Base-by-base conservation (phyloP, 441 rosid genomes). In the Omphalea diandra region DNA sequence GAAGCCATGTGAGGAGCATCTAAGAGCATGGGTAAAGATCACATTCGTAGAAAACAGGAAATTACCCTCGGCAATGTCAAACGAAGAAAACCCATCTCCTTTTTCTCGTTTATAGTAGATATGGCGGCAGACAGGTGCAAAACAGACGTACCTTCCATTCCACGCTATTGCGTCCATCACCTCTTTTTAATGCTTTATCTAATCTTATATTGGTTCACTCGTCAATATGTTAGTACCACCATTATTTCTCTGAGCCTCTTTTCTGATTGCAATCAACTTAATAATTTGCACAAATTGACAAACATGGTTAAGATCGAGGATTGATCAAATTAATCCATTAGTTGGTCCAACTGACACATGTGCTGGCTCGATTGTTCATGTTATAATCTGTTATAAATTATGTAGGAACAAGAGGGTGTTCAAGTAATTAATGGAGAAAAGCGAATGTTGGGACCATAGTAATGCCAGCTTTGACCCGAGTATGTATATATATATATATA, bases 51-150 rank as follows among this genome's bases (percentile, higher is more conserved):
- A 18, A 53, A 53, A 59, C 15, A 36, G 8, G n/a, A 18, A 53
- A 59, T n/a, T n/a, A n/a, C n/a, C 15, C 52, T 32, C 15, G 43
- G 27, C 20, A 47, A 31, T n/a, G n/a, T n/a, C n/a, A 69, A 69
- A 20, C 18, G 3, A 69, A 57, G 7, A 15, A 63, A 50, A 31
- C 15, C 36, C 14, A 18, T 35, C 4, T 32, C 10, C 1, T 1
- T 0, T 46, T 46, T 62, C 83, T 80, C 84, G 83, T 82, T 47
- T 74, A 80, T 50, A n/a, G 80, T 58, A n/a, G n/a, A 79, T 58
- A 77, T 81, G 88, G 77, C 78, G 85, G 85, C 83, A 81, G 85
- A 85, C 91, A 87, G 80, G 84, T 83, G 76, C 83, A 67, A 71
- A 84, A 82, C 90, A 89, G 83, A 72, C 80, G 76, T 80, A 71